phyloP scores from a whole-genome alignment of 768 basidiomycete genomes.

The Lepiota venenata region DNA sequence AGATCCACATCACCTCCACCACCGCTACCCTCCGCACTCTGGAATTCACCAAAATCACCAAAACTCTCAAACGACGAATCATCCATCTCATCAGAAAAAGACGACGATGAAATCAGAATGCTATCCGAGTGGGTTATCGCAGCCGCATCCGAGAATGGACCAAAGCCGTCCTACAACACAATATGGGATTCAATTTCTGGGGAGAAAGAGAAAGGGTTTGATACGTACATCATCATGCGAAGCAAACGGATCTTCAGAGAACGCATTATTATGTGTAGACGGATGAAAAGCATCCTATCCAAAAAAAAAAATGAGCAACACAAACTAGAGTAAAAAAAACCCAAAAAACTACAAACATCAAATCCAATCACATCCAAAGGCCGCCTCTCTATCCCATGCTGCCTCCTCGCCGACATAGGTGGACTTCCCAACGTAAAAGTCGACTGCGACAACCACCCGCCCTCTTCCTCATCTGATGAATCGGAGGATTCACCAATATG shows the following conservation, averaged over 20 bases:
- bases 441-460: conserved; percentile 78
- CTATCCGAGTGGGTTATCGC: conserved; percentile 41
- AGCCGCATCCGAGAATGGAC: conserved; percentile 73
- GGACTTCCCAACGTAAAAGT: conserved; percentile 57
- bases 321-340: not conserved
- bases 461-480: conserved; percentile 44
- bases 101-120: conserved; percentile 51
- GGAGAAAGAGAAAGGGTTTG: not conserved
- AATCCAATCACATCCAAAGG: conserved; percentile 43
- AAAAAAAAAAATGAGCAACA: not conserved
- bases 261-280: conserved; percentile 14
- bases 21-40: conserved; percentile 45
- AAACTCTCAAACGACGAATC: conserved; percentile 70
- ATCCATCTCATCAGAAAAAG: conserved; percentile 57
- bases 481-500: conserved; percentile 50
- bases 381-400: conserved; percentile 39
- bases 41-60: conserved; percentile 83
- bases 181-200: no score
- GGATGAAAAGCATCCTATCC: conserved; percentile 53
- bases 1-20: conserved; percentile 8
- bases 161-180: conserved; percentile 67
- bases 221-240: conserved; percentile 48
- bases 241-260: conserved; percentile 49
- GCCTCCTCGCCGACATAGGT: conserved; percentile 41
- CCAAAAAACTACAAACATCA: conserved; percentile 42